phyloP scores from a whole-genome alignment of 495 filamentous ascomycete genomes.

The Paragyromitra xinjiangensis region DNA sequence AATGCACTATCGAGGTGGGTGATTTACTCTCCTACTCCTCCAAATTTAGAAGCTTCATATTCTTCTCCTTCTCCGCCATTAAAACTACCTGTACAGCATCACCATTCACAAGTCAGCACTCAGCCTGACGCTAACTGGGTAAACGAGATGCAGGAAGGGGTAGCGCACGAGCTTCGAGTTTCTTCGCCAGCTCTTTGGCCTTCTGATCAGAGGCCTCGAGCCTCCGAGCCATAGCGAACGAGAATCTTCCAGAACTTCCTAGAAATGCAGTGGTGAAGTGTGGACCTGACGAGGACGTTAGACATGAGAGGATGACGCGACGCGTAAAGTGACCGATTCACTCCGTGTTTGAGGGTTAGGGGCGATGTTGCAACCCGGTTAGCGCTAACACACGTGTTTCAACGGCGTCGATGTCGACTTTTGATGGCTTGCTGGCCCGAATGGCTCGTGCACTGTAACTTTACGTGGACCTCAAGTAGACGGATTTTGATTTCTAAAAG shows the following conservation, averaged over 20 bases:
- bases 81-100: constrained; percentile 19
- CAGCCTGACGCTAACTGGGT: constrained; percentile 57
- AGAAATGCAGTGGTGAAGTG: not conserved
- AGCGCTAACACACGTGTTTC: constrained; percentile 14
- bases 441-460: not conserved
- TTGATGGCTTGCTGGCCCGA: not conserved
- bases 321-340: constrained; percentile 36
- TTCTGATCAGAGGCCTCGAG: constrained; percentile 34
- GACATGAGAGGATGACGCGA: not conserved
- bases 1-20: not conserved
- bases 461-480: constrained; percentile 28
- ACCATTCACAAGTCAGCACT: constrained; percentile 11
- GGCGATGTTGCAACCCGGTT: not conserved
- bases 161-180: constrained; percentile 57
- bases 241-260: not conserved
- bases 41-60: constrained; percentile 86
- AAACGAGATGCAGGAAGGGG: constrained; percentile 9
- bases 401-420: not conserved
- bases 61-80: constrained; percentile 81
- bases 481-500: not conserved
- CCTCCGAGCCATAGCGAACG: constrained; percentile 21
- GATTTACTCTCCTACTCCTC: constrained; percentile 74
- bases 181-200: constrained; percentile 38
- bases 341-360: constrained; percentile 29
- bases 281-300: not conserved